Percentiles rank a stretch among this genome's conserved stretches.
Evolutionary conservation across 2,329 filamentous ascomycete species (phyloP).

Genomic region (Xylariaceae sp.): DNA sequence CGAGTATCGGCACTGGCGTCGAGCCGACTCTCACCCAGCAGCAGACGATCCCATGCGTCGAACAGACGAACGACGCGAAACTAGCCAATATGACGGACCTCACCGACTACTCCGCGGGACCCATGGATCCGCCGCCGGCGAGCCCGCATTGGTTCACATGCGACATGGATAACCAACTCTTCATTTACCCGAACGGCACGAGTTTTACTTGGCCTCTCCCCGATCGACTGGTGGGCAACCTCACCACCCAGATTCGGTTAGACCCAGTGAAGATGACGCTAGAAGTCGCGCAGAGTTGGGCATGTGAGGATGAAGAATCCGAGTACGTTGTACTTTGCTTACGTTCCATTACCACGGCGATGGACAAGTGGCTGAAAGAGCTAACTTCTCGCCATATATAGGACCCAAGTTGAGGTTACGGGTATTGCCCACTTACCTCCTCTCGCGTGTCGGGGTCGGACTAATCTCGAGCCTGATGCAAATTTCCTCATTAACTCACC

Average conservation of each 20-base stretch:
- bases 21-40: background rate
- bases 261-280: slow-evolving; percentile 15
- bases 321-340: background rate
- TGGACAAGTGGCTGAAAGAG: background rate
- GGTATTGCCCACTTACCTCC: slow-evolving; percentile 7
- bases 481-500: slow-evolving; percentile 19
- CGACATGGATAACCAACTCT: slow-evolving; percentile 12
- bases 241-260: slow-evolving; percentile 6
- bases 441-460: background rate
- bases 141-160: slow-evolving; percentile 19
- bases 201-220: background rate
- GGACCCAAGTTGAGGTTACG: background rate
- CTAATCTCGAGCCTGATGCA: slow-evolving; percentile 9
- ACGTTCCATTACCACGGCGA: background rate
- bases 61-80: slow-evolving; percentile 21
- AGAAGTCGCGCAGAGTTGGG: slow-evolving; percentile 7
- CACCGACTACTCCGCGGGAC: slow-evolving; percentile 14
- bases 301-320: background rate
- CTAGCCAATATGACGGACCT: slow-evolving; percentile 20
- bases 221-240: background rate
- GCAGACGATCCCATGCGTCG: slow-evolving; percentile 7
- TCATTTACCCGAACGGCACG: slow-evolving; percentile 12
- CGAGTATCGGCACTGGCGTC: background rate
- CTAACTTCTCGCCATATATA: background rate
- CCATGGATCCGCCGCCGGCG: slow-evolving; percentile 3